These are phyloP conservation scores for Kurtzmaniella quercitrusa DNA, from an alignment of 1,139 yeast species.

Conservation along the genomic window DNA sequence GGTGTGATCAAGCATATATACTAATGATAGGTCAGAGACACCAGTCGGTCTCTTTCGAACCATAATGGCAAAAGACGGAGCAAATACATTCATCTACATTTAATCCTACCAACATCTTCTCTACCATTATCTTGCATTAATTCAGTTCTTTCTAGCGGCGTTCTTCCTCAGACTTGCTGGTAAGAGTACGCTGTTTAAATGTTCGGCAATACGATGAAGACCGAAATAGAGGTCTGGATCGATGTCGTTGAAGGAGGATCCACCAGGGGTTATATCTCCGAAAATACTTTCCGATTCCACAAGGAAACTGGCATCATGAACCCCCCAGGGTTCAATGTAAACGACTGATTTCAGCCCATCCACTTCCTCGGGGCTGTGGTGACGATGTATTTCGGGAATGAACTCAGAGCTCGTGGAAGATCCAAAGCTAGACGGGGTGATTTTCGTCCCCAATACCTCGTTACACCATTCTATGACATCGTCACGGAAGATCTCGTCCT, in stretches of 20 bases:
- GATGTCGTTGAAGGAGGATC: slow-evolving; percentile 8
- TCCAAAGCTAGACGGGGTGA: slow-evolving; percentile 15
- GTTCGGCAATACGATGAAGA: slow-evolving; percentile 21
- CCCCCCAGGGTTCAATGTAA: slow-evolving; percentile 41
- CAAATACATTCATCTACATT: no score
- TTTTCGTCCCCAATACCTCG: slow-evolving; percentile 26
- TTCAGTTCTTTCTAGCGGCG: neutral
- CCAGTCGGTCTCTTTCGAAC: no score
- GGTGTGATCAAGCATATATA: no score
- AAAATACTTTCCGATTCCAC: slow-evolving; percentile 23
- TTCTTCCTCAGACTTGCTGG: neutral
- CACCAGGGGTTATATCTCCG: slow-evolving; percentile 5
- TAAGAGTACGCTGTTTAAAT: slow-evolving; percentile 19
- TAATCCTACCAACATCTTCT: no score
- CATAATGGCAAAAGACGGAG: no score
- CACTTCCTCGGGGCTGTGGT: slow-evolving; percentile 10
- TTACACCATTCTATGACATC: slow-evolving; percentile 35
- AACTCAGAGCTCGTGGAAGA: slow-evolving; percentile 22
- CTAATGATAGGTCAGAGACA: no score
- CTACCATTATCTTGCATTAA: neutral
- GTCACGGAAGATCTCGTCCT: slow-evolving; percentile 41
- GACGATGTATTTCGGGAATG: slow-evolving; percentile 15
- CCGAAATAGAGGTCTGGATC: slow-evolving; percentile 25
- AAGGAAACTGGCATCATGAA: slow-evolving; percentile 35
- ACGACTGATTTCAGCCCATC: slow-evolving; percentile 17